Evolutionary conservation across 805 yeast species (phyloP), one percentile per base, ranked within the genome.

Genomic region (Torulaspora quercuum): DNA sequence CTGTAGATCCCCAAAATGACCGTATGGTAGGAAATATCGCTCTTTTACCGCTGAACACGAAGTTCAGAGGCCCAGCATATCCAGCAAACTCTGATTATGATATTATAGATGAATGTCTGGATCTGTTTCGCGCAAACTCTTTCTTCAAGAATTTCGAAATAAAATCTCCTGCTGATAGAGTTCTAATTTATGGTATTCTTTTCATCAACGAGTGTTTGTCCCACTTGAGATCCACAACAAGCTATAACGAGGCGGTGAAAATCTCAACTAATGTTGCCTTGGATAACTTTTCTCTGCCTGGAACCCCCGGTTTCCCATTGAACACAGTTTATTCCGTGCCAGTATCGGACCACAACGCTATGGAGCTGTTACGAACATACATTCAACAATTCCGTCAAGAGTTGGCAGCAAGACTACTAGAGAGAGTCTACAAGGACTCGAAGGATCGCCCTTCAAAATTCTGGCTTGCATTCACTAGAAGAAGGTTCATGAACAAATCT

Each of bases 141-240:
- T 90, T 92, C 65, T 92, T 92, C 75, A 83, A 85, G 60, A 92
- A 92, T 70, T 92, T 92, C 61, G 98, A 92, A 66, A 89, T 92
- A 67, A 87, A 87, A 61, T 95, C 96, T 8, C 84, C 95, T 14
- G 82, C 96, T 3, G 99, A 92, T 61, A 74, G 99, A 49, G 75
- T 90, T 7, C 69, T 92, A 42, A 89, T 94, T 51, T 92, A 92
- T 61, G 99, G 98, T 13, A 92, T 92, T 37, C 68, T 92, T 42
- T 92, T 76, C 60, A 78, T 86, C 22, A 84, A 94, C 33, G 95
- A 87, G 55, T 86, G 96, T 63, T 69, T 92, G 41, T 70, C 80
- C 25, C 72, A 77, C 41, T 66, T 92, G 45, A 70, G 62, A 36
- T 58, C 70, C 29, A 55, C 68, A 14, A 69, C 75, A 6, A 61